phyloP scores from a whole-genome alignment of 192 early-diverging fungal species.

The Funneliformis mosseae region DNA sequence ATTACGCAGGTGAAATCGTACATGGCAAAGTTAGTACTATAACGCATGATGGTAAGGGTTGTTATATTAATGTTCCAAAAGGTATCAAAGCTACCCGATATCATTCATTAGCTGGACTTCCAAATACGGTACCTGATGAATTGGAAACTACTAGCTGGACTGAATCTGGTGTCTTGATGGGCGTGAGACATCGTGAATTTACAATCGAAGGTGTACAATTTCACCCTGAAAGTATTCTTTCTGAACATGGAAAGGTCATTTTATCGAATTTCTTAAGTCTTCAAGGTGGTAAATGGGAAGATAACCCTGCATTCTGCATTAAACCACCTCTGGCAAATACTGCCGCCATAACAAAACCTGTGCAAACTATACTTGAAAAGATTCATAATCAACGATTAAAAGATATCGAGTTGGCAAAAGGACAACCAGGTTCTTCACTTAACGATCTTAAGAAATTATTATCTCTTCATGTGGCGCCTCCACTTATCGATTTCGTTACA shows the following conservation, averaged over 20 bases:
- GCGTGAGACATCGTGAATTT: constrained; percentile 85
- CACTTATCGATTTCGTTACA: constrained; percentile 75
- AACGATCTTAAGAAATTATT: constrained; percentile 71
- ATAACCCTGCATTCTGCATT: constrained; percentile 55
- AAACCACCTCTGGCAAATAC: constrained; percentile 46
- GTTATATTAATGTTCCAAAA: constrained; percentile 85
- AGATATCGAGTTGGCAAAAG: constrained; percentile 76
- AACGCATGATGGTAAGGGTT: constrained; percentile 86
- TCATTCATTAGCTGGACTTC: constrained; percentile 93
- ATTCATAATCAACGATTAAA: constrained; percentile 80
- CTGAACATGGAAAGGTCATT: constrained; percentile 86
- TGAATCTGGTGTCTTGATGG: constrained; percentile 88
- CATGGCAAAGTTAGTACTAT: constrained; percentile 96
- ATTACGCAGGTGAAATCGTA: constrained; percentile 92
- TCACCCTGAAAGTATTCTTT: constrained; percentile 97
- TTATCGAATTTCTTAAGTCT: constrained; percentile 91
- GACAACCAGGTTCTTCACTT: constrained; percentile 71
- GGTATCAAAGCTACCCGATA: constrained; percentile 90
- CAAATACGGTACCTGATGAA: constrained; percentile 74
- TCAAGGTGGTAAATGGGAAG: constrained; percentile 84
- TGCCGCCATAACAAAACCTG: constrained; percentile 39
- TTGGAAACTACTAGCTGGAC: constrained; percentile 89
- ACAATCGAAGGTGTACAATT: constrained; percentile 97
- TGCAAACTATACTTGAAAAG: constrained; percentile 72
- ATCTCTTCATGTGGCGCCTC: constrained; percentile 71